Conservation (phyloP, 176 grass and related monocot genomes). For the Avena eriantha region DNA sequence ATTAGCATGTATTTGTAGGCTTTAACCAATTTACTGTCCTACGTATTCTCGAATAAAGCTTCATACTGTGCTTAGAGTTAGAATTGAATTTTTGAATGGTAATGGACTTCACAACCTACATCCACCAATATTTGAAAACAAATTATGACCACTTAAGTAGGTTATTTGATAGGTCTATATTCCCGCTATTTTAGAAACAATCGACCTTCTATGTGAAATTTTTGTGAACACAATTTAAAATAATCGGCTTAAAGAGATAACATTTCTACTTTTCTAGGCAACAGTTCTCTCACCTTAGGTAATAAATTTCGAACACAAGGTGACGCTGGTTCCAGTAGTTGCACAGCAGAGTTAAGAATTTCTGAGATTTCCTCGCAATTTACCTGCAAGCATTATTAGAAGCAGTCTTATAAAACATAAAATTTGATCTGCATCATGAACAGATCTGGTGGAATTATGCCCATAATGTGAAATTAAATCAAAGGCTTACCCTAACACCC, state of each 20-base stretch:
- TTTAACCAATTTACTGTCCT: not conserved
- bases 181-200: not conserved
- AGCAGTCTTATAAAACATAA: constrained; percentile 16
- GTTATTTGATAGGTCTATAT: constrained; percentile 1
- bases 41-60: not conserved
- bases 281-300: constrained; percentile 62
- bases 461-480: not conserved
- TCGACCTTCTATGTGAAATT: not conserved
- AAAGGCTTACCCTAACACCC: constrained; percentile 61
- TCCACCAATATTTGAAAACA: not conserved
- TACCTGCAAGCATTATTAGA: constrained; percentile 50
- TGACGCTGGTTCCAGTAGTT: constrained; percentile 58
- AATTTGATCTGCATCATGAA: not conserved
- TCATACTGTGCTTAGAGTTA: constrained; percentile 8
- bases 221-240: not conserved
- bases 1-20: not conserved
- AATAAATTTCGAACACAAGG: constrained; percentile 53
- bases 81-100: not conserved
- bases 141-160: not conserved
- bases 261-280: not conserved
- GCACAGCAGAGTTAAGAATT: constrained; percentile 57
- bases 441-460: not conserved
- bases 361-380: constrained; percentile 62
- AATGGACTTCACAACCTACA: not conserved
- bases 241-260: not conserved